Conservation (phyloP, 2,329 filamentous ascomycete species). For the Penicillium sp. region DNA sequence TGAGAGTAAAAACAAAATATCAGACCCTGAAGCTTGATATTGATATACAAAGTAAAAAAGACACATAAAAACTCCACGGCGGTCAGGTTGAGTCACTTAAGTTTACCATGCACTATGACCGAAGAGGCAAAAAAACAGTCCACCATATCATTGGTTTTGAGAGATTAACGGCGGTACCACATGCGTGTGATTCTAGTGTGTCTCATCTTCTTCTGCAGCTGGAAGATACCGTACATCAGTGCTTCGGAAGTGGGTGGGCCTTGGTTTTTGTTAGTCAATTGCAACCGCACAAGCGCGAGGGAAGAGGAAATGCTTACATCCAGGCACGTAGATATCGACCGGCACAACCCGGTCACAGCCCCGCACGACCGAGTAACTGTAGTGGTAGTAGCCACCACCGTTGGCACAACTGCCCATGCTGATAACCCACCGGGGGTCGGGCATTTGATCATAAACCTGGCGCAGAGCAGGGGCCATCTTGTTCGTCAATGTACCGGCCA, state of each 20-base stretch:
- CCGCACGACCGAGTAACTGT: conserved; percentile 75
- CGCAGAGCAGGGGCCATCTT: conserved; percentile 89
- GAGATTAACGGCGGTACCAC: conserved; percentile 54
- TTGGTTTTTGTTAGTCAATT: conserved; percentile 21
- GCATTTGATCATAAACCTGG: conserved; percentile 94
- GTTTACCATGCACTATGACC: conserved; percentile 16
- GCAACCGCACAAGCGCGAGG: background rate
- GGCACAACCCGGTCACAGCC: conserved; percentile 77
- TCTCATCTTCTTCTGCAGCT: conserved; percentile 77
- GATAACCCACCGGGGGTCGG: conserved; percentile 83
- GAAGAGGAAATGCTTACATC: conserved; percentile 58
- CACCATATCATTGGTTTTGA: conserved; percentile 2
- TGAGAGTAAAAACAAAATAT: conserved; percentile 4
- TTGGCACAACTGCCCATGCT: conserved; percentile 86
- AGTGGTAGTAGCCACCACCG: conserved; percentile 84
- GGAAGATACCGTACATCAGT: conserved; percentile 67
- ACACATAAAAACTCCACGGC: conserved; percentile 23
- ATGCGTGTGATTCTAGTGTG: conserved; percentile 55
- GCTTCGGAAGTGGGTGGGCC: conserved; percentile 55
- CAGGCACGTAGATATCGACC: conserved; percentile 83
- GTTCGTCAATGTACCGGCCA: conserved; percentile 85
- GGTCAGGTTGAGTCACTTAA: conserved; percentile 17
- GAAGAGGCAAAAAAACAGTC: conserved; percentile 12
- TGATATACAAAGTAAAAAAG: conserved; percentile 26
- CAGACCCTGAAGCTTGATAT: conserved; percentile 10